phyloP scores from a whole-genome alignment of 2,329 filamentous ascomycete genomes.

The Curvularia sp. region DNA sequence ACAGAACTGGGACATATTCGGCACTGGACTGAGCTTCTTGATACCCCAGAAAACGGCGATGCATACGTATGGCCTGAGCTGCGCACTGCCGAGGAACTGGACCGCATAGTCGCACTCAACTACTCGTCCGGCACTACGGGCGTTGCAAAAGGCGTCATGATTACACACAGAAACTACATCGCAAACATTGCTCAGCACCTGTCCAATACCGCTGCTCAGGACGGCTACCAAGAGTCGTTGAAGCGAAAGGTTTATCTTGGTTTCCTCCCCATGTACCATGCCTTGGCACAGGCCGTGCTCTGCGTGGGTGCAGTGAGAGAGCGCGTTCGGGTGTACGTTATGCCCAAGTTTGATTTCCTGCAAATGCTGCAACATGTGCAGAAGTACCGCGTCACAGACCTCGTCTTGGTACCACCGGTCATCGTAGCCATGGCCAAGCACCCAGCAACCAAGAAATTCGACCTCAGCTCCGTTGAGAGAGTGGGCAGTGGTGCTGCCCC shows the following conservation, averaged over 20 bases:
- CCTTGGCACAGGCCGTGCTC: constrained; percentile 70
- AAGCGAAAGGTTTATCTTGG: constrained; percentile 61
- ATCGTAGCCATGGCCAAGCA: constrained; percentile 76
- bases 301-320: constrained; percentile 65
- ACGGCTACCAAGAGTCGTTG: constrained; percentile 57
- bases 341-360: constrained; percentile 78
- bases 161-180: constrained; percentile 78
- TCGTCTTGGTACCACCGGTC: constrained; percentile 76
- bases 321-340: constrained; percentile 75
- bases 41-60: constrained; percentile 55
- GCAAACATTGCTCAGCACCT: constrained; percentile 70
- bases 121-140: constrained; percentile 83
- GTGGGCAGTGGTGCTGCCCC: constrained; percentile 75
- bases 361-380: constrained; percentile 73
- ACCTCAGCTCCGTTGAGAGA: constrained; percentile 69
- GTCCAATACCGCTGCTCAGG: constrained; percentile 55
- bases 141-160: constrained; percentile 82
- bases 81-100: constrained; percentile 55
- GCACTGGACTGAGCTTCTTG: constrained; percentile 71
- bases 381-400: constrained; percentile 70
- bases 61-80: constrained; percentile 70
- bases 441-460: constrained; percentile 68
- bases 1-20: constrained; percentile 52
- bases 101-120: constrained; percentile 72
- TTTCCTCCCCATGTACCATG: constrained; percentile 69